A percentile compares a stretch with the other conserved stretches of the same genome.
These are phyloP conservation scores for Salix dunnii DNA, from an alignment of 345 rosid genomes.

Conservation along the genomic window DNA sequence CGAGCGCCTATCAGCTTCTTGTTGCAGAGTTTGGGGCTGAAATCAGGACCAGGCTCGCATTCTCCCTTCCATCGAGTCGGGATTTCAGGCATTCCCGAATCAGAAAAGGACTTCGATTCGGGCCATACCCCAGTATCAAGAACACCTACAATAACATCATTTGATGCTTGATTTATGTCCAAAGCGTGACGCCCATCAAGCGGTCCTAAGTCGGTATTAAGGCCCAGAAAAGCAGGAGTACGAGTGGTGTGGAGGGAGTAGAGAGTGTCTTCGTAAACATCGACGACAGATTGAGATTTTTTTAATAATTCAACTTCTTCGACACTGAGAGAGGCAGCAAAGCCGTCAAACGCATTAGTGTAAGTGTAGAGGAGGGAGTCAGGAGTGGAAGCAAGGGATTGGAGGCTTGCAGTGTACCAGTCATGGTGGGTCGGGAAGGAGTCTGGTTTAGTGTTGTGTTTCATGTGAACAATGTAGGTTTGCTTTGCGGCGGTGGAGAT, in stretches of 20 bases:
- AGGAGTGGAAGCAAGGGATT: slow-evolving; percentile 39
- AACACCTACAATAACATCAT: slow-evolving; percentile 67
- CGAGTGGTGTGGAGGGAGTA: slow-evolving; percentile 84
- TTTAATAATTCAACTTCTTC: slow-evolving; percentile 51
- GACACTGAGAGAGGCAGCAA: slow-evolving; percentile 59
- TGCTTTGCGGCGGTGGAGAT: slow-evolving; percentile 25
- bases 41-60: slow-evolving; percentile 73
- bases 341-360: slow-evolving; percentile 59
- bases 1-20: slow-evolving; percentile 82
- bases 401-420: slow-evolving; percentile 67
- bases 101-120: slow-evolving; percentile 64
- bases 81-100: slow-evolving; percentile 58
- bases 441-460: slow-evolving; percentile 51
- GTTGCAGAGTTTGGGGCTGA: slow-evolving; percentile 57
- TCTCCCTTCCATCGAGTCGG: slow-evolving; percentile 67
- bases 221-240: slow-evolving; percentile 75
- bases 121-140: slow-evolving; percentile 95
- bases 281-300: slow-evolving; percentile 48
- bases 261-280: slow-evolving; percentile 60
- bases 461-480: slow-evolving; percentile 78
- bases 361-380: slow-evolving; percentile 65
- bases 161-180: slow-evolving; percentile 38
- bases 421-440: slow-evolving; percentile 53
- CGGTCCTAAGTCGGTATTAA: slow-evolving; percentile 40
- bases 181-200: slow-evolving; percentile 26